Base-by-base conservation (phyloP, 345 rosid genomes). In the Reutealis trisperma region DNA sequence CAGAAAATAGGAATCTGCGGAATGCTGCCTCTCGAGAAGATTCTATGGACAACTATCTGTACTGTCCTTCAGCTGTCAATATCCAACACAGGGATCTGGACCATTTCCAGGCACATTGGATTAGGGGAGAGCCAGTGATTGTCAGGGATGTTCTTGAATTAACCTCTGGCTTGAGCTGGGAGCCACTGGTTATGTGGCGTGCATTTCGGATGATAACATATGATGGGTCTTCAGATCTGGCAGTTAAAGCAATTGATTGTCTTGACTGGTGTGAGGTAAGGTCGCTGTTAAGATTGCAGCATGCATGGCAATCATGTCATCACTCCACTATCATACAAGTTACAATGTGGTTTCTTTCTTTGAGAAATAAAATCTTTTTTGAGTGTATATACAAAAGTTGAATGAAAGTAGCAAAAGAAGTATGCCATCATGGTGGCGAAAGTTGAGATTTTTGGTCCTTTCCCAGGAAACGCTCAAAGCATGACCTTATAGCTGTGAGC, bases 121-220 rank as follows among this genome's bases (percentile, higher is more conserved):
- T 66, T 21, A 66, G 27, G 25, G 70, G 70, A 34, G 52, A 66
- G 21, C 70, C 49, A 14, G 70, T 66, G 49, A 42, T 66, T 66
- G 70, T 66, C 22, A 37, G 22, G 21, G 44, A 66, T 41, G 70
- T 42, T 8, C 52, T 42, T 21, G 13, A 66, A 8, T 12, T 16
- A 19, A 41, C 70, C 15, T 37, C 70, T 66, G 70, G 70, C 44
- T 42, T 66, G 42, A 66, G 70, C 27, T 42, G 70, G 70, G 70
- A 41, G 44, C 70, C 70, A 34, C 41, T 66, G 70, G 70, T 66
- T 18, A 66, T 66, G 70, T 66, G 70, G 52, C 42, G 70, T 21
- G 70, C 70, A 34, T 18, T 66, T 41, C n/a, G 70, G 16, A 25
- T 21, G 21, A 41, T 8, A 37, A 57, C 7, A 21, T 57, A 57